These are phyloP conservation scores for Bruguiera hainesii DNA, from an alignment of 441 rosid genomes.

Conservation along the genomic window DNA sequence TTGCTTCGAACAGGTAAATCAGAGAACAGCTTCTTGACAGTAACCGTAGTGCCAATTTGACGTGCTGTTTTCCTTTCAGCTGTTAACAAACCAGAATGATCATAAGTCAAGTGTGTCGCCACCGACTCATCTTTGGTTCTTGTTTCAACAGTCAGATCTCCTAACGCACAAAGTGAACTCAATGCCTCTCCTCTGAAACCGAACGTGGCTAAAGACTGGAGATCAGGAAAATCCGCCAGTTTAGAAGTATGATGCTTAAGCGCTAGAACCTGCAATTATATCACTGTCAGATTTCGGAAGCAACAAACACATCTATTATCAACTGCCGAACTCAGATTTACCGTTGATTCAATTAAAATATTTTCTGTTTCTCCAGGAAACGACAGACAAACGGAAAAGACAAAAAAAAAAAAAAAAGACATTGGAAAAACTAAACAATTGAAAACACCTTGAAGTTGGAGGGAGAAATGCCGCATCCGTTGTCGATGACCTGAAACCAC, in stretches of 20 bases:
- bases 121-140: conserved; percentile 66
- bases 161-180: conserved; percentile 93
- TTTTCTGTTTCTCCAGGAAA: too few species aligned
- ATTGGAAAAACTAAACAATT: background rate
- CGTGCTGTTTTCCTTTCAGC: conserved; percentile 79
- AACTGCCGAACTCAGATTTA: too few species aligned
- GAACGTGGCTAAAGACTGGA: conserved; percentile 69
- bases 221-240: conserved; percentile 72
- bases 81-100: conserved; percentile 68
- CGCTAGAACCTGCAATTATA: conserved; percentile 61
- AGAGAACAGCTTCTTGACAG: conserved; percentile 77
- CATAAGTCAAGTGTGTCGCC: conserved; percentile 79
- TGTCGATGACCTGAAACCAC: conserved; percentile 87
- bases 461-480: conserved; percentile 91
- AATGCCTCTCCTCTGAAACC: conserved; percentile 99
- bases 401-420: background rate
- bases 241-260: conserved; percentile 95
- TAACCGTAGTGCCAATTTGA: conserved; percentile 86
- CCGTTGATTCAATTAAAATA: too few species aligned
- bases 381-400: background rate
- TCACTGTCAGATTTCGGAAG: background rate
- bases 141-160: conserved; percentile 78
- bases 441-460: conserved; percentile 63
- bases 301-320: too few species aligned
- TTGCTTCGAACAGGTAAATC: conserved; percentile 91